A percentile compares a stretch with the other conserved stretches of the same genome.
Conservation (phyloP, 495 filamentous ascomycete species). For the Aspergillus cristatus region DNA sequence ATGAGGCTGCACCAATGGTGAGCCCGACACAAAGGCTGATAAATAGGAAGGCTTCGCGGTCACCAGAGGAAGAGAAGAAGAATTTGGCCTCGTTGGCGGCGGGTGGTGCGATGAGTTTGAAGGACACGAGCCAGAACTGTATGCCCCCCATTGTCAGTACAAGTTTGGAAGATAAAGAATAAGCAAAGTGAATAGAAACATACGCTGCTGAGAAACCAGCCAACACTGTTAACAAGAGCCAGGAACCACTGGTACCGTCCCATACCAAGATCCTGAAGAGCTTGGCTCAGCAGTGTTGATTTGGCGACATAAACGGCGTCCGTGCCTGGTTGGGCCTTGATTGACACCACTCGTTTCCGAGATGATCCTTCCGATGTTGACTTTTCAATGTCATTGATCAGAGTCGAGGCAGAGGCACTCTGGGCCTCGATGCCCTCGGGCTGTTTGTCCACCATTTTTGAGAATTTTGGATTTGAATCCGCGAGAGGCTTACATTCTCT, state of each 20-base stretch:
- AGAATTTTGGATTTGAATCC: too few species aligned
- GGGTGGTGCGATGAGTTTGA: conserved; percentile 7
- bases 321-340: not conserved
- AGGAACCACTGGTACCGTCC: conserved; percentile 70
- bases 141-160: too few species aligned
- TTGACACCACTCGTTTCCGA: not conserved
- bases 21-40: conserved; percentile 15
- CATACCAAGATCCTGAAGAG: conserved; percentile 64
- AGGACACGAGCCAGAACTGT: conserved; percentile 29
- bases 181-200: too few species aligned
- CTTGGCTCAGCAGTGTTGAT: conserved; percentile 39
- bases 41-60: conserved; percentile 4
- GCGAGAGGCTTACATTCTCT: too few species aligned
- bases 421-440: not conserved
- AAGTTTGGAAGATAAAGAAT: not conserved
- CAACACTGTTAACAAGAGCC: conserved; percentile 63
- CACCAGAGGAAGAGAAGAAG: conserved; percentile 4
- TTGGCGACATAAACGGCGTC: conserved; percentile 20
- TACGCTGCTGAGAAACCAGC: conserved; percentile 49
- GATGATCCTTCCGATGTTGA: not conserved
- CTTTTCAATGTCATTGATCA: not conserved
- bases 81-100: conserved; percentile 12
- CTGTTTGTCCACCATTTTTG: too few species aligned
- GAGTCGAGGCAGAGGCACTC: not conserved
- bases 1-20: conserved; percentile 12